Conservation (phyloP, 441 rosid genomes). For the Geranium incanum region DNA sequence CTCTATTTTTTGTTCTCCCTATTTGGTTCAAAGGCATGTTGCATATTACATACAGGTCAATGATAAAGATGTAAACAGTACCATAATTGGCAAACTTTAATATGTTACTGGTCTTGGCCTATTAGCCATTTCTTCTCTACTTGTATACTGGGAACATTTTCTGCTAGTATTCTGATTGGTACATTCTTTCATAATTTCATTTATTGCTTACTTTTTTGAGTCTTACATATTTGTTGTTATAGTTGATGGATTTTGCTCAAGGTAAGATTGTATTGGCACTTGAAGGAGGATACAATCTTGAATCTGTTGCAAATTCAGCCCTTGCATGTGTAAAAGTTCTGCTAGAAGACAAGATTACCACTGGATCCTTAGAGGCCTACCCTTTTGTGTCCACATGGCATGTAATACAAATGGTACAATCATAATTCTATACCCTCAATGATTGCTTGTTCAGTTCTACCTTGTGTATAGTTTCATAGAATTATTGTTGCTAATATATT, state of each 20-base stretch:
- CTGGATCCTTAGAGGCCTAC: constrained; percentile 53
- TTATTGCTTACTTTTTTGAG: not conserved
- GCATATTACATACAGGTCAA: constrained; percentile 2
- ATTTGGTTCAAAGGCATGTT: not conserved
- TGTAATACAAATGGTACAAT: constrained; percentile 62
- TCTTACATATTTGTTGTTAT: constrained; percentile 14
- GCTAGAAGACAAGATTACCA: constrained; percentile 44
- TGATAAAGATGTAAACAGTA: not conserved
- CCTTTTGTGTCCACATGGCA: constrained; percentile 88
- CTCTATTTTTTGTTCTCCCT: not conserved
- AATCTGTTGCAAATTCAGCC: constrained; percentile 69
- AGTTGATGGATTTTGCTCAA: constrained; percentile 78
- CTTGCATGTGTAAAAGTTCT: constrained; percentile 82
- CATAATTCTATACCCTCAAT: constrained; percentile 14
- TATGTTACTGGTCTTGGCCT: not conserved
- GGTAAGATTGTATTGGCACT: constrained; percentile 80
- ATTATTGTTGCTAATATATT: constrained; percentile 7
- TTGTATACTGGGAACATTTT: constrained; percentile 3
- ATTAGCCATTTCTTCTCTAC: not conserved
- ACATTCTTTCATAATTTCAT: not conserved
- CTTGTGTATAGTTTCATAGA: not conserved
- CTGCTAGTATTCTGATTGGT: not conserved
- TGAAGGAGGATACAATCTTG: constrained; percentile 95
- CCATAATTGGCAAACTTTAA: constrained; percentile 3
- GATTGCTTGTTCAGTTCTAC: constrained; percentile 1